phyloP scores from a whole-genome alignment of 768 basidiomycete genomes.

The Hygrophoropsis aurantiaca region DNA sequence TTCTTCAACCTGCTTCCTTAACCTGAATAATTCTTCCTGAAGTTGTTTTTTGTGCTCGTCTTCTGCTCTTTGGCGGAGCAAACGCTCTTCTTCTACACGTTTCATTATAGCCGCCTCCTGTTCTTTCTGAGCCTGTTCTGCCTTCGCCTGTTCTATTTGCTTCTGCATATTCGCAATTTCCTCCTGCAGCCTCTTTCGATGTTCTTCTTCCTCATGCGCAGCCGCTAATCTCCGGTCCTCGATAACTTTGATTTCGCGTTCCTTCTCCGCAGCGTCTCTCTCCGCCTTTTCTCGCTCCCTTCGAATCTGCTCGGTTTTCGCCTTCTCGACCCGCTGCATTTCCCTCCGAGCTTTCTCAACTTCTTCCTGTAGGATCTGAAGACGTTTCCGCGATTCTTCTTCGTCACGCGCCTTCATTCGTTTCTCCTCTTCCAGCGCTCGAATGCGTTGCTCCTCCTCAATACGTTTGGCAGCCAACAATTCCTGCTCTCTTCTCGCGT shows the following conservation, averaged over 20 bases:
- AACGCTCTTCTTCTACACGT: constrained; percentile 23
- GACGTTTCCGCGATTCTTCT: constrained; percentile 27
- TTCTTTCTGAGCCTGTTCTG: constrained; percentile 23
- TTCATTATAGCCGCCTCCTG: constrained; percentile 20
- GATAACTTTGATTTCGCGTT: constrained; percentile 21
- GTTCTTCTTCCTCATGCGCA: constrained; percentile 23
- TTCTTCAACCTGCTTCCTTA: constrained; percentile 23
- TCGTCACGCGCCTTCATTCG: constrained; percentile 25
- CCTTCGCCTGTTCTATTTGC: constrained; percentile 22
- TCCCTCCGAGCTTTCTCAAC: constrained; percentile 24
- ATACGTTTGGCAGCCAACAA: constrained; percentile 22
- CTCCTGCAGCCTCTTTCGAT: constrained; percentile 24
- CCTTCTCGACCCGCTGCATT: constrained; percentile 15
- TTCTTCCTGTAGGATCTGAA: constrained; percentile 24
- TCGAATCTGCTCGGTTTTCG: constrained; percentile 26
- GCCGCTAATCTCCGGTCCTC: constrained; percentile 26
- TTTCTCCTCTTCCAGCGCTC: constrained; percentile 30
- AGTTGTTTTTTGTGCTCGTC: constrained; percentile 25
- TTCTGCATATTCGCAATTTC: constrained; percentile 25
- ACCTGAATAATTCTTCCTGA: constrained; percentile 24
- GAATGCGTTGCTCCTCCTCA: constrained; percentile 28
- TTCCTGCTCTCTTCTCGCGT: constrained; percentile 26
- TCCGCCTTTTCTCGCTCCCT: constrained; percentile 28
- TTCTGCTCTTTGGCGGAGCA: constrained; percentile 25
- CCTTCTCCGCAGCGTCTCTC: constrained; percentile 27